Evolutionary conservation across 352 stramenopile species (phyloP).

Genomic region (Aphanomyces invadans): DNA sequence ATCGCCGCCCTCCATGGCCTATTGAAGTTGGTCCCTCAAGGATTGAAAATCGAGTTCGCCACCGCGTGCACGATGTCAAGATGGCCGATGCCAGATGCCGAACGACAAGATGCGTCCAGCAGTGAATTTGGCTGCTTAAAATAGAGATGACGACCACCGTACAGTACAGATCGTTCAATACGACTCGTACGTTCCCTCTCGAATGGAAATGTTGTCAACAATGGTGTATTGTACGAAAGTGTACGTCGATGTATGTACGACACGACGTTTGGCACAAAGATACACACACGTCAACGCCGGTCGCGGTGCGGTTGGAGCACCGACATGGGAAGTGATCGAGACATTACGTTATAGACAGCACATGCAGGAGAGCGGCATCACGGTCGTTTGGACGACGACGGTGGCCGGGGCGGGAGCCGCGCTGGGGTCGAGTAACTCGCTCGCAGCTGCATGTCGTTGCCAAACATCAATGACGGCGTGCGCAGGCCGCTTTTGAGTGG

Average conservation of each 20-base stretch:
- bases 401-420: not conserved
- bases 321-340: not conserved
- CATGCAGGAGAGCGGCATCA: no score
- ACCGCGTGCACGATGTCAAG: not conserved
- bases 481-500: conserved; percentile 9
- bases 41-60: not conserved
- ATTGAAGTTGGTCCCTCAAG: conserved; percentile 7
- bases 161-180: not conserved
- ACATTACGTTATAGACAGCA: not conserved
- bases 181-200: not conserved
- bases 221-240: not conserved
- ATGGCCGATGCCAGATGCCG: not conserved
- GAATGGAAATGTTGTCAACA: not conserved
- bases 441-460: conserved; percentile 39
- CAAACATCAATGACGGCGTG: conserved; percentile 3
- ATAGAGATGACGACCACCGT: not conserved
- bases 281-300: not conserved
- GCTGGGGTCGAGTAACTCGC: conserved; percentile 53
- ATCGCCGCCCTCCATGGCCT: conserved; percentile 30
- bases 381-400: not conserved
- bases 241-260: conserved; percentile 25
- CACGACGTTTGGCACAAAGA: not conserved
- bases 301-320: no score
- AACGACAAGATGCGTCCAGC: conserved; percentile 31
- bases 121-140: conserved; percentile 27